Base-by-base conservation (phyloP, 192 early-diverging fungal species). In the Mortierella antarctica region DNA sequence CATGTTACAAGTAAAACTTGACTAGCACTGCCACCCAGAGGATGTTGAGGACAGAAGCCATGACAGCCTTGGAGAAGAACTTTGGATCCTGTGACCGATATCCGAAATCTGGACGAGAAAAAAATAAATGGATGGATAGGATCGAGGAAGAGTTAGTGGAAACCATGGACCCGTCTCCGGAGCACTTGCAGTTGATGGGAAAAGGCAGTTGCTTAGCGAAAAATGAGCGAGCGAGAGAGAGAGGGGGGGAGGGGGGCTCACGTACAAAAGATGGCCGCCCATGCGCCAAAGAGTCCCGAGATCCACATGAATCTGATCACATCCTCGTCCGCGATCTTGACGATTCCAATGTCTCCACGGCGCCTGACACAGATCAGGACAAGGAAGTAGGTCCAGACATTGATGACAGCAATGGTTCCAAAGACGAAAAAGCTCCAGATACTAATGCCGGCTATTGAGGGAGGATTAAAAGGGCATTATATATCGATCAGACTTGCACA, bases 1-100 rank as follows among this genome's bases (percentile, higher is more conserved):
- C 31, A 31, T 31, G 1, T 31, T 49, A 68, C 80, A 95, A 93
- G 86, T 96, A 99, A 70, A 84, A 84, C 62, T 91, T 89, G 46
- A 84, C 87, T 81, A 99, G 97, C 89, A 96, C 95, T 52, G 98
- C 67, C 10, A 70, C 45, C 80, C 80, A 82, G 47, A 74, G 67
- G 18, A 70, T n/a, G 45, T 70, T 71, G 60, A 80, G 39, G 18
- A 68, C 65, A 9, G 77, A 62, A 11, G 70, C 64, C 14, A 17
- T 52, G 15, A 53, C 21, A 4, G 70, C 70, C 58, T 62, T 71
- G 41, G 57, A 23, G 42, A 59, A 53, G 60, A 80, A 72, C 40
- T 80, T 67, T 59, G 70, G 77, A 51, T 71, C 70, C 13, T 42
- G 9, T 2, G 70, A 58, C 15, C 51, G 47, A n/a, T 68, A 80